Base-by-base conservation (phyloP, 1,139 yeast genomes). In the Blastobotrys serpentis region DNA sequence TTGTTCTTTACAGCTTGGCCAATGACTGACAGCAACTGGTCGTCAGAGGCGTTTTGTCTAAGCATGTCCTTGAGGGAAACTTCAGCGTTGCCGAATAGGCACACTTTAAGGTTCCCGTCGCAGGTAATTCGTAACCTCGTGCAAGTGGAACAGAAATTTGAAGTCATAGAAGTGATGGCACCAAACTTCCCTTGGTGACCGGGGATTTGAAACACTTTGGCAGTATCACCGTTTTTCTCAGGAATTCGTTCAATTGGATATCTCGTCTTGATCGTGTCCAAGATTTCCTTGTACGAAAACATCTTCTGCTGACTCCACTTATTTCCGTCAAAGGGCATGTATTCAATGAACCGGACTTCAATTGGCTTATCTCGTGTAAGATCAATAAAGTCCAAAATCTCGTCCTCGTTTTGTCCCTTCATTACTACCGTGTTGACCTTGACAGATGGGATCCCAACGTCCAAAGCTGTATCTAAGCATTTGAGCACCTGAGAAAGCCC, bases 251-350 rank as follows among this genome's bases (percentile, higher is more conserved):
- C 49, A 3, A 62, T 44, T 0, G 52, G 45, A 51, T 69, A 67
- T 26, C 56, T 55, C 2, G 49, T 50, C 19, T 52, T 52, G 22
- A 76, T 69, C 10, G 58, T 56, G 10, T 57, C 57, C 26, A 71
- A 55, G 55, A 76, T 75, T 50, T 74, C 76, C 32, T 69, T 55
- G 55, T 68, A 76, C 11, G 73, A 56, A 42, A 74, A 66, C 69
- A 76, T 67, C 52, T 76, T 76, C 10, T 60, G 53, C 33, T 63
- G 54, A 18, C 70, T 64, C 79, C 80, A 76, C 52, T 71, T 72
- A 60, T 76, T 76, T 2, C 81, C 81, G 50, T 67, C 76, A 56
- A 76, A 76, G 2, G 81, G 81, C 81, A 76, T 76, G 59, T 76
- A 76, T 56, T 76, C 81, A 36, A 76, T 76, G 56, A 76, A 76